A percentile compares a stretch with the other conserved stretches of the same genome.
phyloP scores from a whole-genome alignment of 2,329 filamentous ascomycete genomes.

The Fusarium palustre region DNA sequence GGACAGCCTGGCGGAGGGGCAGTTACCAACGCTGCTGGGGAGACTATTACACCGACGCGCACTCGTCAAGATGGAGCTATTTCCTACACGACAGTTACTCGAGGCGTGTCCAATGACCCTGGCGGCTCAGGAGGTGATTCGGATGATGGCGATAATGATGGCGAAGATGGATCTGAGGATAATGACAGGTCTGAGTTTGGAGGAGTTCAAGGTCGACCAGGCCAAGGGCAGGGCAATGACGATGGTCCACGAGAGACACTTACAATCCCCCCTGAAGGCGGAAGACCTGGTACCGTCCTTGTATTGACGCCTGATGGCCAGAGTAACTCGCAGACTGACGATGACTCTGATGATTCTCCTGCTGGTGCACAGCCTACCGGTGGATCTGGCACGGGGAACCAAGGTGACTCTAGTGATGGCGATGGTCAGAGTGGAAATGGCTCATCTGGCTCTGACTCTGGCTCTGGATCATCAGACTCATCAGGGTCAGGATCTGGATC shows the following conservation, averaged over 20 bases:
- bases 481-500: not conserved
- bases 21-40: not conserved
- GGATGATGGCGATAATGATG: not conserved
- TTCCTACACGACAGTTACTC: slow-evolving; percentile 27
- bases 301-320: slow-evolving; percentile 3
- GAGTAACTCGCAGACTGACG: not conserved
- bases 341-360: not conserved
- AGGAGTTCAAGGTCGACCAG: not conserved
- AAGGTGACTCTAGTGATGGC: not conserved
- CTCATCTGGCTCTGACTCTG: not conserved
- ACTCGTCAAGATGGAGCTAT: not conserved
- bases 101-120: not conserved
- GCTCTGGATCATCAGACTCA: not conserved
- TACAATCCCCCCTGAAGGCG: slow-evolving; percentile 22
- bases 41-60: not conserved
- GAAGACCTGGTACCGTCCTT: slow-evolving; percentile 26
- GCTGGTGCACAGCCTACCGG: not conserved
- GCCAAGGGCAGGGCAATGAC: not conserved
- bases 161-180: not conserved
- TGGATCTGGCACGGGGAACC: not conserved
- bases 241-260: slow-evolving; percentile 14
- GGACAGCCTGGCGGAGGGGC: not conserved
- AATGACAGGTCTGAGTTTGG: not conserved
- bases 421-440: not conserved
- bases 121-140: not conserved